Conservation (phyloP, 192 early-diverging fungal genomes). For the Spizellomyces punctatus region DNA sequence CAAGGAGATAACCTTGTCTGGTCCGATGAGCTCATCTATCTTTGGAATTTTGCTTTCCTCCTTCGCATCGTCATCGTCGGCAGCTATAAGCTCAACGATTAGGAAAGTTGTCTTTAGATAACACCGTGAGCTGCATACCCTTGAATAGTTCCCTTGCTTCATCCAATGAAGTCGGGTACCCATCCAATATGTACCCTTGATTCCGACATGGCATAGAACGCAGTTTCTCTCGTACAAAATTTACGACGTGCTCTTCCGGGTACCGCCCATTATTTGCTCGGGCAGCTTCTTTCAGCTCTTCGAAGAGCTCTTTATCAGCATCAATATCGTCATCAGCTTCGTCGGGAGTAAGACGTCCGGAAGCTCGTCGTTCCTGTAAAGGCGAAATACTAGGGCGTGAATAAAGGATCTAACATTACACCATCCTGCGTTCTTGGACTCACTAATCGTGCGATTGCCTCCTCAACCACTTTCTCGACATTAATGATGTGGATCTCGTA, state of each 20-base stretch:
- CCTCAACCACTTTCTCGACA: slow-evolving; percentile 52
- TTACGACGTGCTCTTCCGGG: slow-evolving; percentile 48
- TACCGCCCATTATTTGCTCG: slow-evolving; percentile 51
- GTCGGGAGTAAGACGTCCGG: slow-evolving; percentile 27
- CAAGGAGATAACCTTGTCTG: slow-evolving; percentile 55
- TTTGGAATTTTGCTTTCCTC: slow-evolving; percentile 44
- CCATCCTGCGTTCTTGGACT: not conserved
- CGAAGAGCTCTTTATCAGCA: slow-evolving; percentile 53
- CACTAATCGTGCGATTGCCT: slow-evolving; percentile 49
- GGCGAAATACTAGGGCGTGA: not conserved
- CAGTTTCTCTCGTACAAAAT: slow-evolving; percentile 58
- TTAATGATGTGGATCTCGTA: slow-evolving; percentile 60
- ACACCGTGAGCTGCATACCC: slow-evolving; percentile 32
- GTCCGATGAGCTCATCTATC: slow-evolving; percentile 47
- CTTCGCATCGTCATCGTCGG: slow-evolving; percentile 55
- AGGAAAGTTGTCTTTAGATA: not conserved
- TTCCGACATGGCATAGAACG: slow-evolving; percentile 64
- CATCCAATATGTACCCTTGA: slow-evolving; percentile 65
- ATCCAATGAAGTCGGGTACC: slow-evolving; percentile 50
- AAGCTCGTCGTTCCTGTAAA: slow-evolving; percentile 40
- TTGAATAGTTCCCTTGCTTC: slow-evolving; percentile 53
- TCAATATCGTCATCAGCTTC: slow-evolving; percentile 56
- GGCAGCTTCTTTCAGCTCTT: slow-evolving; percentile 54
- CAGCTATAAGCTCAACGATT: slow-evolving; percentile 9
- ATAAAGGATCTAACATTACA: not conserved